Percentiles rank a stretch among this genome's conserved stretches.
These are phyloP conservation scores for Musa acuminata DNA, from an alignment of 176 grass and related monocot species.

Conservation along the genomic window DNA sequence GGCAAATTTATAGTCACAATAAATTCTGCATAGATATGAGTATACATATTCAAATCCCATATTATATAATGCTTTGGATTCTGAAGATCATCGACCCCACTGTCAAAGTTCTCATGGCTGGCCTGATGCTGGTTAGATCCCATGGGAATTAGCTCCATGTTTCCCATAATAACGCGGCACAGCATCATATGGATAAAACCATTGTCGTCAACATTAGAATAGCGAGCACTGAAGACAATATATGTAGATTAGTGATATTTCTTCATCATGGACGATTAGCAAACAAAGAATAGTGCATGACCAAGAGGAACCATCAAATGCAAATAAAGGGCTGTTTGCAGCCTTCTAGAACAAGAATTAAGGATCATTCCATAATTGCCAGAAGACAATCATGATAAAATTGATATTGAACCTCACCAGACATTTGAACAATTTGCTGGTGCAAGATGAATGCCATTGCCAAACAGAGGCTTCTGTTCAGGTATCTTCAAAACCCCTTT, in stretches of 20 bases:
- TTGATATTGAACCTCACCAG: conserved; percentile 40
- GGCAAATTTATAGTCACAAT: conserved; percentile 72
- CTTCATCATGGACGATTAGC: neutral
- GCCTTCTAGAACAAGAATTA: neutral
- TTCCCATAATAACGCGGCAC: conserved; percentile 91
- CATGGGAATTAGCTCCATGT: conserved; percentile 58
- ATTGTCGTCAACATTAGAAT: conserved; percentile 75
- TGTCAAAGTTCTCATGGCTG: conserved; percentile 66
- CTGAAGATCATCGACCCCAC: conserved; percentile 74
- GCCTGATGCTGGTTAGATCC: conserved; percentile 64
- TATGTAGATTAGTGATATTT: too few species aligned
- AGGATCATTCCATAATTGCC: neutral
- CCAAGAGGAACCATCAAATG: neutral
- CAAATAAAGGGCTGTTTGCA: neutral
- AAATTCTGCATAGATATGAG: conserved; percentile 77
- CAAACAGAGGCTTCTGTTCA: conserved; percentile 34
- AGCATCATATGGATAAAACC: conserved; percentile 74
- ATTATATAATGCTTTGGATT: conserved; percentile 83
- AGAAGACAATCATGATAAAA: neutral
- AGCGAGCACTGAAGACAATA: conserved; percentile 53
- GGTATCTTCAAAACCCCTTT: conserved; percentile 40
- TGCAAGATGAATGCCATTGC: conserved; percentile 57
- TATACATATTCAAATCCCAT: conserved; percentile 88
- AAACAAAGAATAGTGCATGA: neutral
- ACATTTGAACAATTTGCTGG: conserved; percentile 49